Evolutionary conservation across 352 stramenopile genomes (phyloP), one percentile per base, ranked within the genome.

Genomic region (Phytopythium delawarense): DNA sequence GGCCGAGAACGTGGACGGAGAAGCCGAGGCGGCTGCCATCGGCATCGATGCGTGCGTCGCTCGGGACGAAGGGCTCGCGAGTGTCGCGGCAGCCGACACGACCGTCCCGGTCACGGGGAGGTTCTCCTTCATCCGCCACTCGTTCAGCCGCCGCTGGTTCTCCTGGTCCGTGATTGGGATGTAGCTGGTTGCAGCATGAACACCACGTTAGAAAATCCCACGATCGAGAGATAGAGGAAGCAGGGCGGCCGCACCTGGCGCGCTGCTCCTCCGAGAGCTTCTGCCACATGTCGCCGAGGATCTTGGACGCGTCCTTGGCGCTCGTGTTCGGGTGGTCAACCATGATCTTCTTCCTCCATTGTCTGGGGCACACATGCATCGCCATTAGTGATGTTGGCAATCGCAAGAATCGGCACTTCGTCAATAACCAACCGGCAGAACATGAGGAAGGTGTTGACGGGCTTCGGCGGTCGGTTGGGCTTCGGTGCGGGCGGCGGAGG

Each of bases 371-470:
- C 3, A 30, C 25, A 30, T 39, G 2, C 34, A 39, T 12, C 34
- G 34, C 18, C 16, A 23, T 7, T 28, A 30, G 25, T 30, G 25
- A 30, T 30, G 25, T 3, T 30, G 25, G 25, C 45, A 28, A 39
- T 32, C 32, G 37, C 25, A 45, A 30, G 1, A 30, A 30, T 3
- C 25, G 25, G 25, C 34, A 39, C 34, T 12, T 13, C 7, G 34
- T 12, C 45, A 51, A 13, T 18, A 15, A 50, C 45, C 34, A 60
- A 77, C 66, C 81, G 73, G 51, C 84, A 93, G 63, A 93, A 93
- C 80, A 93, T 91, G 35, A 93, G 71, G 53, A 93, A 93, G 30
- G 84, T 91, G 60, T 93, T 93, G 23, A 93, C 84, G 34, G 84
- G 84, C 67, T 93, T 93, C 7, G 84, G 84, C 25, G 84, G 84